These are phyloP conservation scores for Margaritispora aquatica DNA, from an alignment of 495 filamentous ascomycete genomes.

Conservation along the genomic window DNA sequence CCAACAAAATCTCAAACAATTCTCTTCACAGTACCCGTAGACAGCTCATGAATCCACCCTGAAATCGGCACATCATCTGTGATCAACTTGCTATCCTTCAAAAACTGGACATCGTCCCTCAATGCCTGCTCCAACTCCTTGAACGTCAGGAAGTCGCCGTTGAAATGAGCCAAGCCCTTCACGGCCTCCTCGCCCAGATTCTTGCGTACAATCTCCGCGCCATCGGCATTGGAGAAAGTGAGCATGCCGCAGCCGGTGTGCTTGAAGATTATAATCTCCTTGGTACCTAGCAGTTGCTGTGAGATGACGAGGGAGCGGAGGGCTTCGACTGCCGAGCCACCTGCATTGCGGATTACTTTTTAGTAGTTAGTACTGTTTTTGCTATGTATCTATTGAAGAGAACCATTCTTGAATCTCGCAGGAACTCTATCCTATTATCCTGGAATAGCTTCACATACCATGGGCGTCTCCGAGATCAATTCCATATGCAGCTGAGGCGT, in stretches of 20 bases:
- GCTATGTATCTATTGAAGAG: not conserved
- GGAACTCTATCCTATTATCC: too few relatives aligned
- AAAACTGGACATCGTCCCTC: constrained; percentile 54
- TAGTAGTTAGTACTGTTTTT: not conserved
- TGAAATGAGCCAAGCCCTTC: constrained; percentile 32
- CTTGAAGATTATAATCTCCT: constrained; percentile 71
- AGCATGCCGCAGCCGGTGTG: constrained; percentile 82
- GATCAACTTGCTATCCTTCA: constrained; percentile 55
- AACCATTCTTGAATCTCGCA: too few relatives aligned
- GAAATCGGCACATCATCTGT: constrained; percentile 52
- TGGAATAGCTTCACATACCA: not conserved
- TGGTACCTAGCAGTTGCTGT: constrained; percentile 75
- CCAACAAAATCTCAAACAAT: constrained; percentile 10
- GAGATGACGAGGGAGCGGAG: constrained; percentile 72
- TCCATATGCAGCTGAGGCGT: constrained; percentile 64
- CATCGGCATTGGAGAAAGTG: constrained; percentile 64
- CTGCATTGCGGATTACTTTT: constrained; percentile 69
- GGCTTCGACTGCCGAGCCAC: constrained; percentile 59
- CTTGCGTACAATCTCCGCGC: constrained; percentile 48
- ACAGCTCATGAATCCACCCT: constrained; percentile 77
- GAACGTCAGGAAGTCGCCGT: constrained; percentile 58
- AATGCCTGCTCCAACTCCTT: constrained; percentile 57
- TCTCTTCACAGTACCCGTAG: constrained; percentile 60
- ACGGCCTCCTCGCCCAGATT: constrained; percentile 46
- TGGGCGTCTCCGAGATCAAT: constrained; percentile 42